These are phyloP conservation scores for Phallus indusiatus DNA, from an alignment of 768 basidiomycete genomes.

Conservation along the genomic window DNA sequence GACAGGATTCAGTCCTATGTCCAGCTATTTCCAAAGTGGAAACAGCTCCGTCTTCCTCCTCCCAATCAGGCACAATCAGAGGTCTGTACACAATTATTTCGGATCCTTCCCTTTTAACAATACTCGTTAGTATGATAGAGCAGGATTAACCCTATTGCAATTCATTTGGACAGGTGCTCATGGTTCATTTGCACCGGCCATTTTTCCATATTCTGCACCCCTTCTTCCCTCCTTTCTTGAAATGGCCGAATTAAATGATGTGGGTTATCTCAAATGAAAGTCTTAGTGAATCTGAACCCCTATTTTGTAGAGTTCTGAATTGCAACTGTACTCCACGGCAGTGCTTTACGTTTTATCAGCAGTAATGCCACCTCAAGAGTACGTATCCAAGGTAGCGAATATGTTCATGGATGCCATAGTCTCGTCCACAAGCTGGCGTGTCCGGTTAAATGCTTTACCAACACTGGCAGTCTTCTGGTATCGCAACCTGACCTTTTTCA, in stretches of 20 bases:
- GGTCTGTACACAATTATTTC: constrained; percentile 21
- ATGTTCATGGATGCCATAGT: constrained; percentile 66
- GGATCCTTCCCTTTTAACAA: background rate
- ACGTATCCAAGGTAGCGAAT: constrained; percentile 48
- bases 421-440: constrained; percentile 85
- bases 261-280: constrained; percentile 2
- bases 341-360: constrained; percentile 78
- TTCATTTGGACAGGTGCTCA: constrained; percentile 77
- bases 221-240: constrained; percentile 59
- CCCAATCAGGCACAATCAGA: constrained; percentile 80
- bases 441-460: constrained; percentile 81
- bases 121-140: constrained; percentile 65
- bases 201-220: constrained; percentile 69
- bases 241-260: constrained; percentile 84
- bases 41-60: constrained; percentile 69
- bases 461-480: constrained; percentile 87
- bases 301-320: constrained; percentile 41
- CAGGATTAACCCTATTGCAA: constrained; percentile 69
- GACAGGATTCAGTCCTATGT: constrained; percentile 48
- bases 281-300: background rate
- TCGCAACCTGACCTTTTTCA: constrained; percentile 72
- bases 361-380: constrained; percentile 61
- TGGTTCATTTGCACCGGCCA: constrained; percentile 60
- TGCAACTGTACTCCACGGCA: constrained; percentile 72
- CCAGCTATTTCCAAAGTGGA: constrained; percentile 55